Percentiles rank a stretch among this genome's conserved stretches.
phyloP scores from a whole-genome alignment of 805 yeast genomes.

The Metschnikowia koreensis region DNA sequence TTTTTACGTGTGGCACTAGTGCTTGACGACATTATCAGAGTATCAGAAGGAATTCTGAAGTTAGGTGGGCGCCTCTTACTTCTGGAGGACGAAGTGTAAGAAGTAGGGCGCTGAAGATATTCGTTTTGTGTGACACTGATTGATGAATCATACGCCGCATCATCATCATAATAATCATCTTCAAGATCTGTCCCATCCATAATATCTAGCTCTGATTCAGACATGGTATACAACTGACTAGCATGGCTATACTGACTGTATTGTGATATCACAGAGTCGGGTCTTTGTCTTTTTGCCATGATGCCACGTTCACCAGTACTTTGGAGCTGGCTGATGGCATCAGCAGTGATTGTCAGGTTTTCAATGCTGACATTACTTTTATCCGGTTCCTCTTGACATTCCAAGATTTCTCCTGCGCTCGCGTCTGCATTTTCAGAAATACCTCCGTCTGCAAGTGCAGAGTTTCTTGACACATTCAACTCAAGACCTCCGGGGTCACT shows the following conservation, averaged over 20 bases:
- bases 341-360: background rate
- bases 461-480: slow-evolving; percentile 1
- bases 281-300: slow-evolving; percentile 25
- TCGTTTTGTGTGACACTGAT: slow-evolving; percentile 35
- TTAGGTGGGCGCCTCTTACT: slow-evolving; percentile 31
- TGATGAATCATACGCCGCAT: slow-evolving; percentile 38
- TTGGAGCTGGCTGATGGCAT: background rate
- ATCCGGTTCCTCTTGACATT: background rate
- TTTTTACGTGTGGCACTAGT: slow-evolving; percentile 27
- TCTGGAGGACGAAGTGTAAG: slow-evolving; percentile 12
- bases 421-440: background rate
- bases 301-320: background rate
- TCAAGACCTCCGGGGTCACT: slow-evolving; percentile 5
- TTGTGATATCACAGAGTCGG: slow-evolving; percentile 42
- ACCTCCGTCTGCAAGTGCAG: background rate
- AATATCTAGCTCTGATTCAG: slow-evolving; percentile 42
- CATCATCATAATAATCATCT: slow-evolving; percentile 34
- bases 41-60: slow-evolving; percentile 34
- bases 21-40: slow-evolving; percentile 33
- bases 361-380: background rate
- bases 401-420: background rate
- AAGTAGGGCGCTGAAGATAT: slow-evolving; percentile 16
- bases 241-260: slow-evolving; percentile 39
- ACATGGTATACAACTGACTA: slow-evolving; percentile 42
- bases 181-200: slow-evolving; percentile 41